phyloP scores from a whole-genome alignment of 306 rosid species.

The Glycine latifolia region DNA sequence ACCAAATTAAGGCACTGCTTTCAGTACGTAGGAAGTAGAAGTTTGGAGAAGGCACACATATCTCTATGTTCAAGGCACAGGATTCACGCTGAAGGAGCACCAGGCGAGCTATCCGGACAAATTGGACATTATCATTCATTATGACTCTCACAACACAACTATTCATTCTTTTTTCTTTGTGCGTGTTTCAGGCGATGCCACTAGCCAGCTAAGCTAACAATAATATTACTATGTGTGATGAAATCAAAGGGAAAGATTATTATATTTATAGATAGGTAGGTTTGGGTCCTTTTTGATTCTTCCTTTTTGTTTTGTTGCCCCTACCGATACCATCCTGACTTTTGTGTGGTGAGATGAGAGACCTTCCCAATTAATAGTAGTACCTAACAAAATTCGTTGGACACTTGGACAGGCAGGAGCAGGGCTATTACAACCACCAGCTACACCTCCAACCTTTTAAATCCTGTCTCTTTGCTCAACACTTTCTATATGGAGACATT shows the following conservation, averaged over 20 bases:
- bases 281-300: conserved; percentile 30
- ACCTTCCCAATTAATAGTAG: background rate
- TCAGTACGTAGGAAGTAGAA: too few relatives aligned
- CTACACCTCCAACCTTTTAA: conserved; percentile 36
- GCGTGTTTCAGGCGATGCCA: background rate
- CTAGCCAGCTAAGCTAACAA: conserved; percentile 44
- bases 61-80: conserved; percentile 1
- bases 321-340: background rate
- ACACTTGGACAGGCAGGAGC: background rate
- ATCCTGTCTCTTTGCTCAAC: conserved; percentile 33
- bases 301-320: conserved; percentile 47
- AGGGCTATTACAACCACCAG: background rate
- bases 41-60: background rate
- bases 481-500: conserved; percentile 39
- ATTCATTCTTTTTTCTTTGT: background rate
- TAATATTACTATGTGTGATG: background rate
- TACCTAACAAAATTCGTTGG: conserved; percentile 33
- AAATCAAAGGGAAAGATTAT: conserved; percentile 12
- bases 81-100: conserved; percentile 20
- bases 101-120: conserved; percentile 31
- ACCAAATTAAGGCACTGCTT: too few relatives aligned
- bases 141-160: background rate
- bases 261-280: conserved; percentile 22
- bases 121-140: background rate
- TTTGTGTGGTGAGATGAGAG: background rate